Evolutionary conservation across 768 basidiomycete species (phyloP), one percentile per base, ranked within the genome.

Genomic region (Mycena galopus): DNA sequence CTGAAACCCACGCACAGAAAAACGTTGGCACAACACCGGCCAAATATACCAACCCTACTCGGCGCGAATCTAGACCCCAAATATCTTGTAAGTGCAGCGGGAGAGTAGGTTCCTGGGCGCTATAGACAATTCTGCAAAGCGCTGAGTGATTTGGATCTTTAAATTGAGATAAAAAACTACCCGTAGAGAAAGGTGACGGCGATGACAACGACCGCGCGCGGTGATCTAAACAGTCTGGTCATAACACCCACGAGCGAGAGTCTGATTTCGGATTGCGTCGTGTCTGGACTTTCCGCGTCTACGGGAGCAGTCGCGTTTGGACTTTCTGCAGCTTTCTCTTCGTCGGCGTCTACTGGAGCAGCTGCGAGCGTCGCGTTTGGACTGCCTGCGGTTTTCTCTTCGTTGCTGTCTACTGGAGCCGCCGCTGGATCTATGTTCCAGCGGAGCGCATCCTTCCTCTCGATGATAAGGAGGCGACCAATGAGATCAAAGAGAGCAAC

Each of bases 21-120:
- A 94, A 77, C 0, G 90, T 88, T 1, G 92, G 93, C 9, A 92
- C 80, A 29, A 92, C 88, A 11, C 87, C 86, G 10, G 89, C 92
- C 67, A 94, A 81, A 77, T 91, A 91, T 19, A 93, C 86, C n/a
- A 94, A 75, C 10, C 93, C 93, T 12, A 93, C 90, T 78, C 81
- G 79, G n/a, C 77, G 78, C 0, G 90, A 84, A 65, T 84, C 72
- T 47, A 88, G 84, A 6, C 79, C 79, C 87, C 90, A 92, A 9
- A 86, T 71, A 14, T 77, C 76, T 72, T 89, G 86, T 39, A 91
- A 77, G 70, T 88, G 89, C 30, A 91, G 78, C 1, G 91, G 89
- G 42, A 92, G 80, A 8, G 90, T 82, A 19, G 91, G 89, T 62
- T 92, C 91, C 74, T 86, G 85, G 60, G 84, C 84, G 39, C 83